phyloP scores from a whole-genome alignment of 2,329 filamentous ascomycete genomes.

The Rosellinia necatrix region DNA sequence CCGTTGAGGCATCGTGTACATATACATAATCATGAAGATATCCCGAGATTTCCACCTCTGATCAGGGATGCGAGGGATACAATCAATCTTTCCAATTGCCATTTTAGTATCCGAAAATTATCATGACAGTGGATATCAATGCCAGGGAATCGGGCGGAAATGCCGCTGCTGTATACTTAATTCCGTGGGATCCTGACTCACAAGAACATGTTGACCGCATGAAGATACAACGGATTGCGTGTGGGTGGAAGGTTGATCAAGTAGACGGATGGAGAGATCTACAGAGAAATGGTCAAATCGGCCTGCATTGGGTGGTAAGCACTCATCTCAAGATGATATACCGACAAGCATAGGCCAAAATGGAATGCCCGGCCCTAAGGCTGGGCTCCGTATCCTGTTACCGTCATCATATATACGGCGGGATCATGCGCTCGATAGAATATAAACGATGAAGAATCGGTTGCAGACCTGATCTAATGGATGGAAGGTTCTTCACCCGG shows the following conservation, averaged over 20 bases:
- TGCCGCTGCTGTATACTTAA: conserved; percentile 12
- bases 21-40: no score
- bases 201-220: conserved; percentile 30
- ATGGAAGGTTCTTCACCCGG: conserved; percentile 24
- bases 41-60: no score
- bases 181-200: conserved; percentile 32
- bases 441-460: background rate
- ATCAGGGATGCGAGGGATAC: background rate
- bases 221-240: conserved; percentile 29
- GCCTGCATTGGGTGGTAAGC: conserved; percentile 32
- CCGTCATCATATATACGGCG: no score
- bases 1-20: no score
- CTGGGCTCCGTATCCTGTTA: no score
- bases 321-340: background rate
- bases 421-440: no score
- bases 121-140: background rate
- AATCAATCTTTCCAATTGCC: background rate
- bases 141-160: background rate
- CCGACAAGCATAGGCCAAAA: no score
- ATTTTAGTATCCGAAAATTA: background rate
- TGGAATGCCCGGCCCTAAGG: no score
- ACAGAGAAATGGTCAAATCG: conserved; percentile 24
- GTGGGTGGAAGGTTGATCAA: conserved; percentile 30
- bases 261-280: conserved; percentile 25
- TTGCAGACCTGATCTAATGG: conserved; percentile 2